Conservation (phyloP, 2,329 filamentous ascomycete genomes). For the Truncatella angustata region DNA sequence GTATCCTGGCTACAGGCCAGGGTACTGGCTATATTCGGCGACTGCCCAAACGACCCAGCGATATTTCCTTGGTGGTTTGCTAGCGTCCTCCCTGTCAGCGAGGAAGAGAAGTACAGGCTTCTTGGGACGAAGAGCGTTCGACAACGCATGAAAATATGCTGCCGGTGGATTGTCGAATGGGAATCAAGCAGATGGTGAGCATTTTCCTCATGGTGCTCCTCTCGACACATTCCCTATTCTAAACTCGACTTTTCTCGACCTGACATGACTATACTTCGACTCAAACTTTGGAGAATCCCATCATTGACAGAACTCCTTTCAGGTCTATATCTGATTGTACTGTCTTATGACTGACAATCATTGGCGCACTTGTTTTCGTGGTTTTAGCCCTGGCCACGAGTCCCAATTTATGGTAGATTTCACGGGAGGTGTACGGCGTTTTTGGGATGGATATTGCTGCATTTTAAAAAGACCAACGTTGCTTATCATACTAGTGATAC, state of each 20-base stretch:
- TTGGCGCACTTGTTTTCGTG: slow-evolving; percentile 6
- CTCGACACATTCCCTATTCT: background rate
- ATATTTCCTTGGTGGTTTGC: slow-evolving; percentile 90
- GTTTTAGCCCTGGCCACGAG: slow-evolving; percentile 1
- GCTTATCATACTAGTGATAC: slow-evolving; percentile 16
- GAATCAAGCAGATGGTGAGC: slow-evolving; percentile 70
- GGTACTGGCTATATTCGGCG: slow-evolving; percentile 72
- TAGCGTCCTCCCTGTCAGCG: slow-evolving; percentile 72
- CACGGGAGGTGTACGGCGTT: slow-evolving; percentile 1
- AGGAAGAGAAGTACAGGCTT: slow-evolving; percentile 76
- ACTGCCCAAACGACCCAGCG: slow-evolving; percentile 72
- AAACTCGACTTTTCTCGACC: background rate
- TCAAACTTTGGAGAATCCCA: background rate
- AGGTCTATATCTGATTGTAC: slow-evolving; percentile 13
- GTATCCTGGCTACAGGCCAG: slow-evolving; percentile 73
- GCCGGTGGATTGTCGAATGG: slow-evolving; percentile 72
- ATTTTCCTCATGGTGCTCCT: slow-evolving; percentile 9
- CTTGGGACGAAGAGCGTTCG: slow-evolving; percentile 73
- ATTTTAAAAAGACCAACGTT: background rate
- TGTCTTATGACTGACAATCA: slow-evolving; percentile 12
- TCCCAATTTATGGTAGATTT: background rate
- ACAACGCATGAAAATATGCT: slow-evolving; percentile 79
- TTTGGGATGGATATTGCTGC: background rate
- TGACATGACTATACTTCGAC: background rate
- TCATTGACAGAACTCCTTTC: slow-evolving; percentile 4